phyloP scores from a whole-genome alignment of 2,329 filamentous ascomycete species.

The Phyllosticta capitalensis region DNA sequence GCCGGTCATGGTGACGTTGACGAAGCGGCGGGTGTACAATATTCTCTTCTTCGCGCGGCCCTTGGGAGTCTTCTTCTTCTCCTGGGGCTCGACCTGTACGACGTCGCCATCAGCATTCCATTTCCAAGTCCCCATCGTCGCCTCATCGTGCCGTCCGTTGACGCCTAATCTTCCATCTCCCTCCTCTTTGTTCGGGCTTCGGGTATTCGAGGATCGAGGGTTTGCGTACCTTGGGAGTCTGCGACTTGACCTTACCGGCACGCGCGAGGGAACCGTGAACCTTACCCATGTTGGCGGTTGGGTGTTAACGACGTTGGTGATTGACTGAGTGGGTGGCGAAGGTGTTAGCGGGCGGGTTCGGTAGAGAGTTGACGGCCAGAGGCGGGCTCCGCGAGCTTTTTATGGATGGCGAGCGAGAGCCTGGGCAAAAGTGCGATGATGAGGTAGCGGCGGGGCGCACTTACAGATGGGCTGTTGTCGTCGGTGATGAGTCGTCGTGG shows the following conservation, averaged over 20 bases:
- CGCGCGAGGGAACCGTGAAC: conserved; percentile 89
- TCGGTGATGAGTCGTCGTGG: conserved; percentile 23
- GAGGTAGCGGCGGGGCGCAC: conserved; percentile 16
- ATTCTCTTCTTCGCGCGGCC: conserved; percentile 96
- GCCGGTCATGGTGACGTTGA: conserved; percentile 94
- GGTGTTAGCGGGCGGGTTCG: neutral
- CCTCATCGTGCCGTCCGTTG: neutral
- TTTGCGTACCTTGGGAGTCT: conserved; percentile 73
- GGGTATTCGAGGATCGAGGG: neutral
- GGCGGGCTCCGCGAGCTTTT: neutral
- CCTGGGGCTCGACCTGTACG: conserved; percentile 69
- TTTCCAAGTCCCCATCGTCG: conserved; percentile 17
- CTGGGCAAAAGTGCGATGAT: neutral
- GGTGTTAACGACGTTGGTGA: conserved; percentile 17
- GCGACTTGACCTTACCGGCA: conserved; percentile 98
- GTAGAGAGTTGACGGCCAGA: neutral
- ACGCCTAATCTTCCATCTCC: neutral
- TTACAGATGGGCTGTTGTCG: conserved; percentile 26
- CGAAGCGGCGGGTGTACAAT: conserved; percentile 93
- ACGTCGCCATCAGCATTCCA: conserved; percentile 2
- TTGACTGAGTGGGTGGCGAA: conserved; percentile 21
- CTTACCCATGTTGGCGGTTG: conserved; percentile 69
- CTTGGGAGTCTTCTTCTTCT: conserved; percentile 97
- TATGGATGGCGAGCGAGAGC: neutral
- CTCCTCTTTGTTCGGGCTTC: neutral